Conservation (phyloP, 805 yeast species). For the Suhomyces kilbournensis region DNA sequence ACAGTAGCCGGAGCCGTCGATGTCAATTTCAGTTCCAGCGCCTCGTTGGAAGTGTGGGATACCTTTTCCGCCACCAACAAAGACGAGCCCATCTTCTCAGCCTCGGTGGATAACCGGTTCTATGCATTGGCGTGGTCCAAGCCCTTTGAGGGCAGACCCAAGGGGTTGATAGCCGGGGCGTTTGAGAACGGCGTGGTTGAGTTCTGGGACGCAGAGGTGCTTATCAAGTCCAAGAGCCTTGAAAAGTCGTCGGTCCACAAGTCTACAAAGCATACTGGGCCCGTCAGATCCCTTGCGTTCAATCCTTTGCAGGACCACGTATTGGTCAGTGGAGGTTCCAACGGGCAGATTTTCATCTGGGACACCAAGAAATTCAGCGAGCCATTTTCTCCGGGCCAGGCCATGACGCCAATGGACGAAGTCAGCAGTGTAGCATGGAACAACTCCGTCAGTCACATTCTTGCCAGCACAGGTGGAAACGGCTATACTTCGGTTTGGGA, state of each 20-base stretch:
- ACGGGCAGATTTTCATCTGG: slow-evolving; percentile 89
- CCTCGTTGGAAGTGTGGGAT: slow-evolving; percentile 79
- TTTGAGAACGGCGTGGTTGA: slow-evolving; percentile 78
- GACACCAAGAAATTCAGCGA: slow-evolving; percentile 67
- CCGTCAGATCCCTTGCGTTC: slow-evolving; percentile 73
- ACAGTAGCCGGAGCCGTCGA: slow-evolving; percentile 96
- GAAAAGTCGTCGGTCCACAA: slow-evolving; percentile 47
- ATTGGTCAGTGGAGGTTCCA: slow-evolving; percentile 83
- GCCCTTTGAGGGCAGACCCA: slow-evolving; percentile 46
- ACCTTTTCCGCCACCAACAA: slow-evolving; percentile 42
- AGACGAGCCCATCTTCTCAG: slow-evolving; percentile 33
- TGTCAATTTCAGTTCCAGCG: slow-evolving; percentile 74
- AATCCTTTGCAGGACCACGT: slow-evolving; percentile 69
- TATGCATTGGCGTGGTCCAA: slow-evolving; percentile 83
- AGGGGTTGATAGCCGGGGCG: slow-evolving; percentile 78
- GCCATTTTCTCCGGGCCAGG: slow-evolving; percentile 67
- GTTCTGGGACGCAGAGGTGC: slow-evolving; percentile 68
- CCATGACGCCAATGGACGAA: slow-evolving; percentile 78
- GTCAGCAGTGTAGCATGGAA: slow-evolving; percentile 88
- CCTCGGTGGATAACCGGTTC: slow-evolving; percentile 45
- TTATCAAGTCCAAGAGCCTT: slow-evolving; percentile 41
- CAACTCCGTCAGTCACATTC: slow-evolving; percentile 73
- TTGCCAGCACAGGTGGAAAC: slow-evolving; percentile 84
- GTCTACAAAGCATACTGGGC: slow-evolving; percentile 59
- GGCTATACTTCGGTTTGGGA: slow-evolving; percentile 95